Conservation (phyloP, 1,284 basidiomycete species). For the Pseudomicrostroma phylloplanum region DNA sequence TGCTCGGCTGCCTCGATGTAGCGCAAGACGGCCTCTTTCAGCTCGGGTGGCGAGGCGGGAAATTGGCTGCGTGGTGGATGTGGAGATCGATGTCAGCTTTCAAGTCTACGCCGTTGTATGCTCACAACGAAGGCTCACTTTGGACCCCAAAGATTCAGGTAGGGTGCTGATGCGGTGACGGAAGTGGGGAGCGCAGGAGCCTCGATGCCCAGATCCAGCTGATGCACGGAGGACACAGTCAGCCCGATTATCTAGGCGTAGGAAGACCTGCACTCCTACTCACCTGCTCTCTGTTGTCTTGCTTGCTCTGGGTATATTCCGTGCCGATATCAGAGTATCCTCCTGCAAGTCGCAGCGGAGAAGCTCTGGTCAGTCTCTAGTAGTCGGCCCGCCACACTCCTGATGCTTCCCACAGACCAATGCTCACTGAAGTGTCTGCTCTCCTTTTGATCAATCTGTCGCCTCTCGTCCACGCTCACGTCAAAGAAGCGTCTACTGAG, state of each 20-base stretch:
- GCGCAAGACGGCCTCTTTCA: conserved; percentile 13
- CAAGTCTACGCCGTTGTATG: too few species aligned
- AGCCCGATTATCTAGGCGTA: too few species aligned
- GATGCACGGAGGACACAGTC: too few species aligned
- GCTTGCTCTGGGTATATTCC: conserved; percentile 3
- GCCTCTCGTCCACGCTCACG: not conserved
- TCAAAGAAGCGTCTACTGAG: not conserved
- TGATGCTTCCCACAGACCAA: too few species aligned
- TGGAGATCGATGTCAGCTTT: too few species aligned
- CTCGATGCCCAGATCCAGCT: conserved; percentile 2
- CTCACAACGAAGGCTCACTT: not conserved
- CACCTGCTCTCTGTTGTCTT: conserved; percentile 1
- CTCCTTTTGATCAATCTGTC: not conserved
- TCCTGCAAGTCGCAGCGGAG: not conserved
- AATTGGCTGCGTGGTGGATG: not conserved
- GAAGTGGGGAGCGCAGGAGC: conserved; percentile 1
- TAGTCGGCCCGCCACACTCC: too few species aligned
- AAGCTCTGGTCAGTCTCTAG: not conserved
- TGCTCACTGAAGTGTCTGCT: not conserved
- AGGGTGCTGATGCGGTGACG: not conserved
- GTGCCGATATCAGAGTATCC: not conserved
- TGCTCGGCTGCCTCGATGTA: conserved; percentile 42
- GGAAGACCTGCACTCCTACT: too few species aligned
- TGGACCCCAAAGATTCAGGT: not conserved
- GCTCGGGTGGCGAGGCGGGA: not conserved